Evolutionary conservation across 495 filamentous ascomycete genomes (phyloP).

Genomic region (Penicillium tannophilum): DNA sequence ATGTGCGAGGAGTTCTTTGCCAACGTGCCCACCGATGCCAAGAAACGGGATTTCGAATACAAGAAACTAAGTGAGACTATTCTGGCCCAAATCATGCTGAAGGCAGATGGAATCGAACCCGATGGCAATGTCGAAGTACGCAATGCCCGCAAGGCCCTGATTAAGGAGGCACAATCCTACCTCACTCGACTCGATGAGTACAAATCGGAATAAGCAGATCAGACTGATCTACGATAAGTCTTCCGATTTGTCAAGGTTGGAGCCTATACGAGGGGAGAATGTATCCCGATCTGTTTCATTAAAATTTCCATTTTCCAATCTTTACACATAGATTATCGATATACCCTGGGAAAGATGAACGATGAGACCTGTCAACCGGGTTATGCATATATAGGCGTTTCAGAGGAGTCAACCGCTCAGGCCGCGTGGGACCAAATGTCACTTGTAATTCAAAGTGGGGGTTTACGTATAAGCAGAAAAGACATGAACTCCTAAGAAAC

Average conservation of each 20-base stretch:
- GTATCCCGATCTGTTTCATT: background rate
- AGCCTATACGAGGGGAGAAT: background rate
- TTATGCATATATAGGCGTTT: constrained; percentile 15
- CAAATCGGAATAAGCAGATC: constrained; percentile 11
- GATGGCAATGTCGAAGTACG: constrained; percentile 66
- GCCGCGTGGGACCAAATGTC: constrained; percentile 1
- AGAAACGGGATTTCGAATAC: constrained; percentile 75
- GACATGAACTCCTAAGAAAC: background rate
- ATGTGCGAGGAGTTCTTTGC: constrained; percentile 64
- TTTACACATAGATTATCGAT: constrained; percentile 23
- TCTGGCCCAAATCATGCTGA: constrained; percentile 78
- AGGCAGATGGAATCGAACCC: constrained; percentile 81
- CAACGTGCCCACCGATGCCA: constrained; percentile 67
- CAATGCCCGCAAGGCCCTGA: constrained; percentile 69
- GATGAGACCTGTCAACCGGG: constrained; percentile 12
- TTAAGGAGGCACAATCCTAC: constrained; percentile 69
- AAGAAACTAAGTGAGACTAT: constrained; percentile 81
- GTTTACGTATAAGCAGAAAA: background rate
- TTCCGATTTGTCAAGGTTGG: background rate
- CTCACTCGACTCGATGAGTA: constrained; percentile 64
- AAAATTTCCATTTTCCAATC: background rate
- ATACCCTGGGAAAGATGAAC: constrained; percentile 6
- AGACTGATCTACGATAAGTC: background rate
- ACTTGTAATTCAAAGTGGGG: background rate
- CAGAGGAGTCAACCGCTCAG: constrained; percentile 20